These are phyloP conservation scores for Penicillium sp. DNA, from an alignment of 2,329 filamentous ascomycete species.

Conservation along the genomic window DNA sequence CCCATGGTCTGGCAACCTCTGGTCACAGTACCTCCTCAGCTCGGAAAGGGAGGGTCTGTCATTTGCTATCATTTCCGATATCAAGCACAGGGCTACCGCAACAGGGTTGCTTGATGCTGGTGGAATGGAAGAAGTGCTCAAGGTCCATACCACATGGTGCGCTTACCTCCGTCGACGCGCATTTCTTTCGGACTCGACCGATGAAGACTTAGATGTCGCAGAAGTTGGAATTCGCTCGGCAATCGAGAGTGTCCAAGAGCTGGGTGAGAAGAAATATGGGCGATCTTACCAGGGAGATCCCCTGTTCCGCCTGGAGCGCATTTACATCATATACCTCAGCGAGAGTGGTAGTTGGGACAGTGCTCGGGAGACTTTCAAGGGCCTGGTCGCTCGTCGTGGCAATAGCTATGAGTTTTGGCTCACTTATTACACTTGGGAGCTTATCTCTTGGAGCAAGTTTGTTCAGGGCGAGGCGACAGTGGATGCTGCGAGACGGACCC, in stretches of 20 bases:
- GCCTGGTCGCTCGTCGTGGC: slow-evolving; percentile 66
- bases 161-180: slow-evolving; percentile 86
- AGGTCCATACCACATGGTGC: slow-evolving; percentile 93
- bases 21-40: slow-evolving; percentile 83
- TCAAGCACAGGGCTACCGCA: slow-evolving; percentile 89
- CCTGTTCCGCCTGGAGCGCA: slow-evolving; percentile 82
- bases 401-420: slow-evolving; percentile 93
- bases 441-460: slow-evolving; percentile 66
- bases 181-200: slow-evolving; percentile 69
- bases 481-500: slow-evolving; percentile 56
- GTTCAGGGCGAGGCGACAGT: slow-evolving; percentile 53
- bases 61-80: slow-evolving; percentile 78
- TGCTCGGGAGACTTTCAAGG: slow-evolving; percentile 75
- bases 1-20: slow-evolving; percentile 86
- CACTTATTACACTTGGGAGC: slow-evolving; percentile 88
- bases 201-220: slow-evolving; percentile 84
- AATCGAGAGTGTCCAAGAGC: slow-evolving; percentile 75
- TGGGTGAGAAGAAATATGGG: slow-evolving; percentile 76
- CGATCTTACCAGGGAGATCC: slow-evolving; percentile 81
- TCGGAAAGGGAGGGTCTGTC: slow-evolving; percentile 75
- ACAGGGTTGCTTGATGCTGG: slow-evolving; percentile 80
- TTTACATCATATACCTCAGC: slow-evolving; percentile 87
- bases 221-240: slow-evolving; percentile 86
- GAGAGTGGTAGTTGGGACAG: slow-evolving; percentile 76
- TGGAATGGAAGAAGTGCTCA: slow-evolving; percentile 82